Conservation (phyloP, 2,329 filamentous ascomycete genomes). For the Botrytis fragariae region DNA sequence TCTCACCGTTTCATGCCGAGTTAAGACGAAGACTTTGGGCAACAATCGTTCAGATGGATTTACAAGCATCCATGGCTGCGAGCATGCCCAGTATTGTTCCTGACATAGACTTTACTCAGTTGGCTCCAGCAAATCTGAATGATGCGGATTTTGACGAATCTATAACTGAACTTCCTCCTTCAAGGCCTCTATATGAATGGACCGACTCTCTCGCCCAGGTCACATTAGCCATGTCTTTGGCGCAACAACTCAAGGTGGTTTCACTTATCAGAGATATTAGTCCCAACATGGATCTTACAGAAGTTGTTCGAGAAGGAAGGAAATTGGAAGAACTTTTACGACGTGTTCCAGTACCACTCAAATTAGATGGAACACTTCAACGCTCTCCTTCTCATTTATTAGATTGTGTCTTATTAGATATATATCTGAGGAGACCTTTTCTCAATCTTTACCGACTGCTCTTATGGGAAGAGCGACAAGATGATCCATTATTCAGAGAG, state of each 20-base stretch:
- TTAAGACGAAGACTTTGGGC: constrained; percentile 55
- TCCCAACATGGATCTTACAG: constrained; percentile 2
- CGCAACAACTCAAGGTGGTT: constrained; percentile 19
- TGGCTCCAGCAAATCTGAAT: constrained; percentile 47
- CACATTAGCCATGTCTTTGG: constrained; percentile 15
- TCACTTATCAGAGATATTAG: constrained; percentile 15
- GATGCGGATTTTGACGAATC: constrained; percentile 24
- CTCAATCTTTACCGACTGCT: constrained; percentile 21
- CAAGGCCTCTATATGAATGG: constrained; percentile 21
- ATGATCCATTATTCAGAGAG: constrained; percentile 14
- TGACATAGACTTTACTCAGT: constrained; percentile 48
- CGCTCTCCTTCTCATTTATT: constrained; percentile 8
- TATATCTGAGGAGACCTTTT: constrained; percentile 22
- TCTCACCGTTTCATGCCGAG: constrained; percentile 49
- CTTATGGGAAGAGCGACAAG: constrained; percentile 12
- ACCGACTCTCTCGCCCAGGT: constrained; percentile 24
- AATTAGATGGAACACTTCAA: constrained; percentile 13
- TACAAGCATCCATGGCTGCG: constrained; percentile 50
- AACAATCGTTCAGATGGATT: constrained; percentile 51
- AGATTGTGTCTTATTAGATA: constrained; percentile 21
- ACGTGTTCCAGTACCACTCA: background rate
- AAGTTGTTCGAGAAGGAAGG: constrained; percentile 14
- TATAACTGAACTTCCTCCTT: constrained; percentile 19
- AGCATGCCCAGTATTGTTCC: constrained; percentile 51
- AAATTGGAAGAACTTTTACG: constrained; percentile 12